These are phyloP conservation scores for Pythium utonaiense DNA, from an alignment of 352 stramenopile species.

Conservation along the genomic window DNA sequence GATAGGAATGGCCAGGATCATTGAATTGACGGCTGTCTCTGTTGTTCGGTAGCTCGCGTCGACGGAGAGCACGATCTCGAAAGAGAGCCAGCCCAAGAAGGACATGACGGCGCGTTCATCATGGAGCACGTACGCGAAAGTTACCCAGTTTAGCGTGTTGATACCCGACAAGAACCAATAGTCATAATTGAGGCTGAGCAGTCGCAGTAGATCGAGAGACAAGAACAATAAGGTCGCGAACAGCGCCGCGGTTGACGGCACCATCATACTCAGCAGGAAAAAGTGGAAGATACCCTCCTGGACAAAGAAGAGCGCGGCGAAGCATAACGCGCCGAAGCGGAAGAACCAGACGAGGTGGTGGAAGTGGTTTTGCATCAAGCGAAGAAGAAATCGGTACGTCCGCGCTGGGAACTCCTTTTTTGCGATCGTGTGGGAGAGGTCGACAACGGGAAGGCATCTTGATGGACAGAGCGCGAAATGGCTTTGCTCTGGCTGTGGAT, in stretches of 20 bases:
- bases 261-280: neutral
- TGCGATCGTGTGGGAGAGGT: neutral
- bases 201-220: neutral
- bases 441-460: neutral
- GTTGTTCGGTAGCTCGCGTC: slow-evolving; percentile 6
- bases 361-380: neutral
- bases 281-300: neutral
- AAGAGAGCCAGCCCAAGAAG: neutral
- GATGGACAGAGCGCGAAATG: neutral
- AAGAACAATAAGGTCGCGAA: slow-evolving; percentile 1
- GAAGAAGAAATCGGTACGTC: neutral
- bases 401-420: neutral
- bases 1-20: neutral
- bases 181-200: slow-evolving; percentile 2
- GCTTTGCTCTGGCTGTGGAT: neutral
- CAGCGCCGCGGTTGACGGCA: neutral
- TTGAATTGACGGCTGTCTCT: neutral
- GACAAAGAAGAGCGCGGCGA: slow-evolving; percentile 1
- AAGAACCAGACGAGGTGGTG: slow-evolving; percentile 7
- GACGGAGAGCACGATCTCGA: neutral
- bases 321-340: slow-evolving; percentile 2
- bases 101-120: slow-evolving; percentile 5
- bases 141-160: slow-evolving; percentile 3
- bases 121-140: neutral
- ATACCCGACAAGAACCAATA: slow-evolving; percentile 7